Conservation (phyloP, 371 early-diverging fungal species). For the Smittium mucronatum region DNA sequence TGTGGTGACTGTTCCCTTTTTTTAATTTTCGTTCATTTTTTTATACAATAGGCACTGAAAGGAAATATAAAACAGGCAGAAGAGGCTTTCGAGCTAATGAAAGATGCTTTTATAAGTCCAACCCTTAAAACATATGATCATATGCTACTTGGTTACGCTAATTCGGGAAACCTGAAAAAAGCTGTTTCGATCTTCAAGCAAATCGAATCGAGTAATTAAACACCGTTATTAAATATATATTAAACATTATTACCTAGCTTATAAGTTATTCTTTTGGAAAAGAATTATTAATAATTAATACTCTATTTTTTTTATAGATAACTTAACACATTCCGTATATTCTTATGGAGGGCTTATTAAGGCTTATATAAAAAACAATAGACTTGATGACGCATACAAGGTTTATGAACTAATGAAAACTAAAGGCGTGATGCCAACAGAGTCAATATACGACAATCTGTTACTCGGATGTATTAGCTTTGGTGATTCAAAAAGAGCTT, state of each 20-base stretch:
- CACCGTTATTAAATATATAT: too few relatives aligned
- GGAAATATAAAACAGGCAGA: constrained; percentile 54
- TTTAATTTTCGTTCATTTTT: too few relatives aligned
- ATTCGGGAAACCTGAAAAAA: constrained; percentile 44
- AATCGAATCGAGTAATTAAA: constrained; percentile 41
- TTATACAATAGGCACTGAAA: constrained; percentile 14
- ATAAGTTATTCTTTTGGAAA: too few relatives aligned
- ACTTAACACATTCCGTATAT: constrained; percentile 43
- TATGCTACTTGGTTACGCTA: constrained; percentile 69
- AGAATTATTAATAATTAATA: too few relatives aligned
- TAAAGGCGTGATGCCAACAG: constrained; percentile 35
- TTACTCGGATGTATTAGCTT: constrained; percentile 69
- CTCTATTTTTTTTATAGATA: too few relatives aligned
- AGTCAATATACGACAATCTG: constrained; percentile 59
- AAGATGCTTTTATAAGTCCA: constrained; percentile 46
- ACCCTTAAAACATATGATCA: constrained; percentile 52
- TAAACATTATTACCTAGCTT: too few relatives aligned
- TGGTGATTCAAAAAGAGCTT: constrained; percentile 59
- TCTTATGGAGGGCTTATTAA: constrained; percentile 57
- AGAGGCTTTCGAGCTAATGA: constrained; percentile 52
- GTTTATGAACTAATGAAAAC: constrained; percentile 59
- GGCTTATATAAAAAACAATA: constrained; percentile 41
- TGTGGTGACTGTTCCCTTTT: not conserved
- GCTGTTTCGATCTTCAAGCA: constrained; percentile 40
- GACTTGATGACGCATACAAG: constrained; percentile 56